These are phyloP conservation scores for Debaryomycetaceae sp. DNA, from an alignment of 1,139 yeast genomes.

Conservation along the genomic window DNA sequence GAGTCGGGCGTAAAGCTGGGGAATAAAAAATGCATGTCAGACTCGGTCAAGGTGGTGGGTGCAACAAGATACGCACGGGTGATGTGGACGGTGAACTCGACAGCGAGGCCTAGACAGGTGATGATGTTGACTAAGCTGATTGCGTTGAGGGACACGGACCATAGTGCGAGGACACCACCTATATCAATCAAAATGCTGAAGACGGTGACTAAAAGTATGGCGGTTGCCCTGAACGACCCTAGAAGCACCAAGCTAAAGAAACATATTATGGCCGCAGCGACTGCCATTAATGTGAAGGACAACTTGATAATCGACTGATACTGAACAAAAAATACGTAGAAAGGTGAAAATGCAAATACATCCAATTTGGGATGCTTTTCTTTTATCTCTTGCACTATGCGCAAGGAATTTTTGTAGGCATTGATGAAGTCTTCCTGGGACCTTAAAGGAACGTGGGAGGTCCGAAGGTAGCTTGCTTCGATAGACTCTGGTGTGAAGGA, in stretches of 20 bases:
- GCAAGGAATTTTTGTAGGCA: conserved; percentile 72
- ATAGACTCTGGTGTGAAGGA: conserved; percentile 39
- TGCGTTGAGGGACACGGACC: conserved; percentile 81
- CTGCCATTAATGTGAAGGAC: conserved; percentile 51
- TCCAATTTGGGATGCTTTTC: conserved; percentile 35
- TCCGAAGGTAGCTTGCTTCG: conserved; percentile 64
- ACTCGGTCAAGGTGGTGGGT: neutral
- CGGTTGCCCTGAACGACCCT: conserved; percentile 64
- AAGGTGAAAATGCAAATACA: conserved; percentile 89
- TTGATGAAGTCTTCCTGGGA: conserved; percentile 81
- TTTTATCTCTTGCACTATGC: conserved; percentile 62
- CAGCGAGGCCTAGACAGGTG: conserved; percentile 88
- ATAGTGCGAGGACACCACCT: conserved; percentile 74
- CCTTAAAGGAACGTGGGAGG: conserved; percentile 76
- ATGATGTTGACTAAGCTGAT: conserved; percentile 83
- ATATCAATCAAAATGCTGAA: conserved; percentile 64
- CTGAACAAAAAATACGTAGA: conserved; percentile 89
- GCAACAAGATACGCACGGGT: conserved; percentile 64
- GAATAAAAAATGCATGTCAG: conserved; percentile 1
- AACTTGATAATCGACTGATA: conserved; percentile 60
- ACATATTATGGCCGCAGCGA: conserved; percentile 58
- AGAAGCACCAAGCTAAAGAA: conserved; percentile 53
- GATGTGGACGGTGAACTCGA: conserved; percentile 87
- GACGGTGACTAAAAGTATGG: conserved; percentile 57
- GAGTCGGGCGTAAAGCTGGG: neutral